A percentile compares a stretch with the other conserved stretches of the same genome.
phyloP scores from a whole-genome alignment of 2,329 filamentous ascomycete genomes.

The Calonectria pteridis region DNA sequence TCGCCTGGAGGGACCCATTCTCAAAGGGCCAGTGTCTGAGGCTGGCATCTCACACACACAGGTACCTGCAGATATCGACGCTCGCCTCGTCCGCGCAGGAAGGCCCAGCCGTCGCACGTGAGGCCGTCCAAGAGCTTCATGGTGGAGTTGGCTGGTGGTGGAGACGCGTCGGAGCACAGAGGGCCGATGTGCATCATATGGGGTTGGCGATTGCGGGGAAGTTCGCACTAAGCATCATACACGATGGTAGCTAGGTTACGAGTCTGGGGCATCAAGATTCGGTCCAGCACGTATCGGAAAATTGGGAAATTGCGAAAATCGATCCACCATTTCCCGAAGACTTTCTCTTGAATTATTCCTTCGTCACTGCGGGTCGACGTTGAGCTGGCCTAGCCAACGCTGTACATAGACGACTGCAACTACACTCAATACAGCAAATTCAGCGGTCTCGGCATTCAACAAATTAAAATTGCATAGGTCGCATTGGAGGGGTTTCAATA shows the following conservation, averaged over 20 bases:
- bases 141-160: neutral
- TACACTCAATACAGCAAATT: neutral
- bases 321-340: neutral
- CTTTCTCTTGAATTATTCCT: neutral
- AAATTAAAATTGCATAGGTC: neutral
- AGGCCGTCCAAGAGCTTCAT: neutral
- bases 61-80: constrained; percentile 7
- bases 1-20: constrained; percentile 22
- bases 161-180: constrained; percentile 19
- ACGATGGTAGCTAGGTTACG: neutral
- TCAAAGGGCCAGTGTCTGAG: constrained; percentile 2
- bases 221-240: neutral
- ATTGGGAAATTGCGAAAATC: neutral
- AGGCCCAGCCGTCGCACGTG: neutral
- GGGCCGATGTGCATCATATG: constrained; percentile 15
- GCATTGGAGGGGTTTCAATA: neutral
- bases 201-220: neutral
- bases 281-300: neutral
- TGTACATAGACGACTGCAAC: neutral
- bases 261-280: neutral
- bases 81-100: neutral
- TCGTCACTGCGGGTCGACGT: neutral
- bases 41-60: neutral
- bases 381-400: neutral
- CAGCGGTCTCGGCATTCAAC: no score